Evolutionary conservation across 768 basidiomycete species (phyloP), one percentile per base, ranked within the genome.

Genomic region (Podaxis rugospora): DNA sequence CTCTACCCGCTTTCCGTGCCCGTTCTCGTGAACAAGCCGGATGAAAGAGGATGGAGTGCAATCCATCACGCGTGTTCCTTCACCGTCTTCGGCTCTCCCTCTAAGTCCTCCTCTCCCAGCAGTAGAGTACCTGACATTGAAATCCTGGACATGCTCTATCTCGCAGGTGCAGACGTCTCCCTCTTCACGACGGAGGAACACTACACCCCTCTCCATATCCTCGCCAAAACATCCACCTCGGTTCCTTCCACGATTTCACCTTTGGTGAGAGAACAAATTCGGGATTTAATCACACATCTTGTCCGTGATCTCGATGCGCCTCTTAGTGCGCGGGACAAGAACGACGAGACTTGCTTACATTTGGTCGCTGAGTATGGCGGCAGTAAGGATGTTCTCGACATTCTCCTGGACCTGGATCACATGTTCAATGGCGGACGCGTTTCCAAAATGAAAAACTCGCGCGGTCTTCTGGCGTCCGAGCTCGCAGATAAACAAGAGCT

Each of bases 341-440:
- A 86, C 56, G 83, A 84, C 64, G 89, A 92, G 68, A 92, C 90
- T 2, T 90, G 89, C 75, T 78, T 92, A 52, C 90, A 92, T 75
- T 75, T 90, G 62, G 90, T 89, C 51, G 90, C 90, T 11, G 89
- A 90, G 66, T 83, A 84, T 64, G 90, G 90, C 50, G 75, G 80
- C 57, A 89, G 81, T 71, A 73, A 85, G 18, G 85, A 87, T 56
- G 71, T 91, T 18, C 72, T 92, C 44, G 75, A 78, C 56, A 80
- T 87, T 44, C 76, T 92, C 61, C 76, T 92, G 50, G 82, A 87
- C 49, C 87, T 83, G 64, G 90, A 92, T 68, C 73, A 75, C 0
- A 51, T 60, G 18, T 39, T 54, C 4, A 53, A 52, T 11, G 80
- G 77, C 13, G 81, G 84, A 47, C 68, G 75, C 1, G 79, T 86